phyloP scores from a whole-genome alignment of 2,329 filamentous ascomycete species.

The Aureobasidium sp. region DNA sequence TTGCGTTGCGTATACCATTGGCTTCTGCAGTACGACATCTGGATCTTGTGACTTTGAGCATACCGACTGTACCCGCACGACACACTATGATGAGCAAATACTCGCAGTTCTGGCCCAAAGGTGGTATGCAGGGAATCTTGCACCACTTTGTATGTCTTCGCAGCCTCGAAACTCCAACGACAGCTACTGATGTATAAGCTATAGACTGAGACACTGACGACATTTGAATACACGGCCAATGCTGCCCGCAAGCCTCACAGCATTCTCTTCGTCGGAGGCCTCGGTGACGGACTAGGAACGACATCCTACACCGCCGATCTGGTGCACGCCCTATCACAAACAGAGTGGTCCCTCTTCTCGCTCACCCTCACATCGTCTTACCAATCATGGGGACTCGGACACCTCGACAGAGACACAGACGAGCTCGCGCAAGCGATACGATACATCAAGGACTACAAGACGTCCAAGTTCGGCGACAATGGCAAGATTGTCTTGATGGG shows the following conservation, averaged over 20 bases:
- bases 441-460: slow-evolving; percentile 27
- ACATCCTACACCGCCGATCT: slow-evolving; percentile 21
- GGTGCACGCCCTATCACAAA: slow-evolving; percentile 18
- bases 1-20: not conserved
- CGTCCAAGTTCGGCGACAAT: slow-evolving; percentile 12
- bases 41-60: not conserved
- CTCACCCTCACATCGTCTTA: slow-evolving; percentile 21
- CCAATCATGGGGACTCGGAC: slow-evolving; percentile 29
- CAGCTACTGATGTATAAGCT: not conserved
- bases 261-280: slow-evolving; percentile 21
- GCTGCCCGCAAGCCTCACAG: slow-evolving; percentile 20
- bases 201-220: slow-evolving; percentile 32
- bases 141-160: slow-evolving; percentile 22
- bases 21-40: not conserved
- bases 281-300: slow-evolving; percentile 21
- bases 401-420: slow-evolving; percentile 30
- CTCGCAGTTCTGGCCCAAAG: slow-evolving; percentile 24
- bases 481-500: slow-evolving; percentile 20
- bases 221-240: slow-evolving; percentile 31
- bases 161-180: not conserved
- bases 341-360: slow-evolving; percentile 19
- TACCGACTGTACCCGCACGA: not conserved
- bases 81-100: slow-evolving; percentile 11
- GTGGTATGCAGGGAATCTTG: slow-evolving; percentile 20
- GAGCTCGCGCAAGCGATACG: slow-evolving; percentile 26